Conservation (phyloP, 2,329 filamentous ascomycete species). For the Sclerotinia nivalis region DNA sequence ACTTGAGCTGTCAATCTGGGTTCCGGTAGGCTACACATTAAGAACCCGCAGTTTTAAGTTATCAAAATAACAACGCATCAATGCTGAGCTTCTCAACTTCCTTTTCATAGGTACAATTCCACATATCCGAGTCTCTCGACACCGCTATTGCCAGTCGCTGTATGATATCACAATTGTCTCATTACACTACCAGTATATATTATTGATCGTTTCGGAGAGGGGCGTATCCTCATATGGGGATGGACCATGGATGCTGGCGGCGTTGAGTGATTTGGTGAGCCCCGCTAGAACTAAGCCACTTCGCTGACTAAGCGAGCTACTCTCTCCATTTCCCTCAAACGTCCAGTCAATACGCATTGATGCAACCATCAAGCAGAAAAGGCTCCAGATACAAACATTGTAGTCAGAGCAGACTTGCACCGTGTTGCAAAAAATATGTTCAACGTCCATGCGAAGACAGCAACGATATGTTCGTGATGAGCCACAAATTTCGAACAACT, state of each 20-base stretch:
- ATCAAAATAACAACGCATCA: not conserved
- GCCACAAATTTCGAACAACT: not conserved
- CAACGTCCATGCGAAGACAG: too few species aligned
- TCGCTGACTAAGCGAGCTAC: slow-evolving; percentile 8
- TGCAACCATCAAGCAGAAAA: not conserved
- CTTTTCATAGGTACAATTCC: not conserved
- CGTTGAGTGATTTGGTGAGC: not conserved
- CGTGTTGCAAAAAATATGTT: not conserved
- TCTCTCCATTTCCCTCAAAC: slow-evolving; percentile 3
- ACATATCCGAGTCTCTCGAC: not conserved
- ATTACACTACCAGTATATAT: slow-evolving; percentile 1
- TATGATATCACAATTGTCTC: not conserved
- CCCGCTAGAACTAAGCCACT: not conserved
- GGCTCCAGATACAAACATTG: too few species aligned
- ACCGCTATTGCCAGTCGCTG: not conserved
- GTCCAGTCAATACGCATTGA: not conserved
- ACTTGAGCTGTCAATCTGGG: slow-evolving; percentile 1
- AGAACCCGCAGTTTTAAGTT: slow-evolving; percentile 5
- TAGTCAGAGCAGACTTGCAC: not conserved
- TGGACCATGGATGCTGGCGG: not conserved
- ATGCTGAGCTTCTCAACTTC: not conserved
- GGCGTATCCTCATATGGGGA: not conserved
- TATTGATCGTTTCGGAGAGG: slow-evolving; percentile 2
- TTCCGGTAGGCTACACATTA: not conserved
- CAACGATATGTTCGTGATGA: not conserved